Conservation (phyloP, 192 early-diverging fungal species). For the Irineochytrium annulatum region DNA sequence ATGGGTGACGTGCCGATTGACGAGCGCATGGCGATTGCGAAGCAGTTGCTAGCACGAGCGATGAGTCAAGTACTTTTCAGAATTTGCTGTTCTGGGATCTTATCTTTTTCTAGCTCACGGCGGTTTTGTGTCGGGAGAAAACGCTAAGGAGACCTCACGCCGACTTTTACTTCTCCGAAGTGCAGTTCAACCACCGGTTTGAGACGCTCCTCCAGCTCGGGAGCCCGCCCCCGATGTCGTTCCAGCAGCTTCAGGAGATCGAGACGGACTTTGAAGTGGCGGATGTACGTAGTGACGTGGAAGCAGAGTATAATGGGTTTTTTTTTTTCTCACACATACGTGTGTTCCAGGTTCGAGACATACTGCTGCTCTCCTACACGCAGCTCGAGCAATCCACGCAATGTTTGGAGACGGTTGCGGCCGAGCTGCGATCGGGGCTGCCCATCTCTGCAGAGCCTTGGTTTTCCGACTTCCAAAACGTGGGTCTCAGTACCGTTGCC, state of each 20-base stretch:
- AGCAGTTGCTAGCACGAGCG: conserved; percentile 16
- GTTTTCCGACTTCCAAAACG: too few relatives aligned
- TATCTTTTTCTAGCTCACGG: neutral
- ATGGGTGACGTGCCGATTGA: neutral
- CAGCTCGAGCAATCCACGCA: too few relatives aligned
- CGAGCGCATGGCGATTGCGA: neutral
- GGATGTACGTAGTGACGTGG: too few relatives aligned
- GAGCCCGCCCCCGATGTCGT: conserved; percentile 13
- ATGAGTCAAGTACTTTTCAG: conserved; percentile 3
- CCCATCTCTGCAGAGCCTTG: too few relatives aligned
- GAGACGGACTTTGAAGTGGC: conserved; percentile 7
- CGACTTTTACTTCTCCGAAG: conserved; percentile 7
- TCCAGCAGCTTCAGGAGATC: conserved; percentile 3
- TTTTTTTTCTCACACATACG: too few relatives aligned
- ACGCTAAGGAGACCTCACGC: conserved; percentile 1
- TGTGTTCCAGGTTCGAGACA: too few relatives aligned
- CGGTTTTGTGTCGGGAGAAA: neutral
- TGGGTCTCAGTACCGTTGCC: too few relatives aligned
- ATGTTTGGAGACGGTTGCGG: too few relatives aligned
- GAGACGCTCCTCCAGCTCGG: conserved; percentile 11
- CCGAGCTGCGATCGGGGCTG: too few relatives aligned
- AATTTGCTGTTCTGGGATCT: neutral
- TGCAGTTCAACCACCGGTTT: conserved; percentile 21
- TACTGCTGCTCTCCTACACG: too few relatives aligned
- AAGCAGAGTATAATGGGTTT: too few relatives aligned